phyloP scores from a whole-genome alignment of 2,329 filamentous ascomycete genomes.

The Sarocladium brachiariae region DNA sequence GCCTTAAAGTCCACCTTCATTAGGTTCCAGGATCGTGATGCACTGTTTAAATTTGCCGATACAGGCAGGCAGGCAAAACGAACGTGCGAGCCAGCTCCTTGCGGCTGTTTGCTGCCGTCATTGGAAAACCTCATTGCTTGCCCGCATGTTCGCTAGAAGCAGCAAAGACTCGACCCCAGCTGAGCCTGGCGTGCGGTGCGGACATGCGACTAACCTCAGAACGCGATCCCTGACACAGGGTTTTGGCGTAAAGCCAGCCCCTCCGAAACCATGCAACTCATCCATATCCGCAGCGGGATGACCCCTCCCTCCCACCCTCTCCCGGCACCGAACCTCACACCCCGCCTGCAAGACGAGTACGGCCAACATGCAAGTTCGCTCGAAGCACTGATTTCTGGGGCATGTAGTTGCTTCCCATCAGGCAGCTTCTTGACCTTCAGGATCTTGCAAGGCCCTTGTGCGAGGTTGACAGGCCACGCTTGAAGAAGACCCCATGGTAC shows the following conservation, averaged over 20 bases:
- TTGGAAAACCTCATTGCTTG: neutral
- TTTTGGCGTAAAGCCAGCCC: slow-evolving; percentile 2
- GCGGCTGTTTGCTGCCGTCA: neutral
- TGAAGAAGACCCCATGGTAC: too few species aligned
- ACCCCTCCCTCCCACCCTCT: neutral
- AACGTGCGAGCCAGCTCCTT: neutral
- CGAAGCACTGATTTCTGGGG: neutral
- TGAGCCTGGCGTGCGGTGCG: neutral
- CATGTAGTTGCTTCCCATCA: neutral
- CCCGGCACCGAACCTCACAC: slow-evolving; percentile 4
- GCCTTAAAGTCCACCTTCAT: too few species aligned
- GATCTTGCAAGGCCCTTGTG: too few species aligned
- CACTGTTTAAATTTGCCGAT: too few species aligned
- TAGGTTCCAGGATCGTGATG: neutral
- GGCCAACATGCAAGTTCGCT: neutral
- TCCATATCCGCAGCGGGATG: slow-evolving; percentile 8
- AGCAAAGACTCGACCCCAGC: neutral
- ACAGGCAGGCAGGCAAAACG: neutral
- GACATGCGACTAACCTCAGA: neutral
- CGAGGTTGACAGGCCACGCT: too few species aligned
- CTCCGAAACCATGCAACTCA: slow-evolving; percentile 9
- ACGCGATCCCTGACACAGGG: neutral
- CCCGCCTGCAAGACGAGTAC: neutral
- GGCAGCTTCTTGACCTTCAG: neutral
- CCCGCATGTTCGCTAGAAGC: neutral